Percentiles rank a stretch among this genome's conserved stretches.
These are phyloP conservation scores for Solanum pinnatisectum DNA, from an alignment of 257 asterid species.

Conservation along the genomic window DNA sequence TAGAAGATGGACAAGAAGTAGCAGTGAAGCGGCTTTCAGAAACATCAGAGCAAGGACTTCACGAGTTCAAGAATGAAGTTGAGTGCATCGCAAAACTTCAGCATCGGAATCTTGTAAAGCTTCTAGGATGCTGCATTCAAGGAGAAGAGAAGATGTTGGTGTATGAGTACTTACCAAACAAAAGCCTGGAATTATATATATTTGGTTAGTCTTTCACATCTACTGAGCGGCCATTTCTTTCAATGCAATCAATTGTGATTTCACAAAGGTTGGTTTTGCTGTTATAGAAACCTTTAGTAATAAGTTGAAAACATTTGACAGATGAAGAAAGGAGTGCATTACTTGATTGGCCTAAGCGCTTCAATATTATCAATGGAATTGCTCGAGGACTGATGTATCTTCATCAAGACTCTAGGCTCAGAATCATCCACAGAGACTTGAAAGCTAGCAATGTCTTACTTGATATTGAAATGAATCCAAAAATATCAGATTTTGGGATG, in stretches of 20 bases:
- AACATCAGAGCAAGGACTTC: conserved; percentile 18
- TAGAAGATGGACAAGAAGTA: conserved; percentile 24
- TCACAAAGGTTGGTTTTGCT: background rate
- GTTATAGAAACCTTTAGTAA: background rate
- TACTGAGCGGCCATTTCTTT: background rate
- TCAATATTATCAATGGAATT: conserved; percentile 30
- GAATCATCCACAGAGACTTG: conserved; percentile 38
- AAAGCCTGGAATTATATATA: conserved; percentile 20
- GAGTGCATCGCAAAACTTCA: conserved; percentile 24
- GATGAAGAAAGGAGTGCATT: conserved; percentile 8
- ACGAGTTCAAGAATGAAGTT: conserved; percentile 33
- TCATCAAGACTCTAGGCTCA: conserved; percentile 44
- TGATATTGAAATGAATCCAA: conserved; percentile 36
- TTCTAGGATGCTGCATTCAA: conserved; percentile 25
- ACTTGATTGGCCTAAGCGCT: conserved; percentile 40
- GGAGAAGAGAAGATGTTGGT: conserved; percentile 22
- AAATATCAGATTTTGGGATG: conserved; percentile 48
- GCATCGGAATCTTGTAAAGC: conserved; percentile 33
- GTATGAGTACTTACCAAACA: conserved; percentile 28
- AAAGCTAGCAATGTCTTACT: conserved; percentile 48
- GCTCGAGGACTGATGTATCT: conserved; percentile 45
- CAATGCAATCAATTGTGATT: background rate
- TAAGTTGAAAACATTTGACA: conserved; percentile 1
- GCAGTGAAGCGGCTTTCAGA: conserved; percentile 26
- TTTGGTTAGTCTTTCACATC: conserved; percentile 10